These are phyloP conservation scores for Nannochloris sp. DNA, from an alignment of 139 green algal genomes.

Conservation along the genomic window DNA sequence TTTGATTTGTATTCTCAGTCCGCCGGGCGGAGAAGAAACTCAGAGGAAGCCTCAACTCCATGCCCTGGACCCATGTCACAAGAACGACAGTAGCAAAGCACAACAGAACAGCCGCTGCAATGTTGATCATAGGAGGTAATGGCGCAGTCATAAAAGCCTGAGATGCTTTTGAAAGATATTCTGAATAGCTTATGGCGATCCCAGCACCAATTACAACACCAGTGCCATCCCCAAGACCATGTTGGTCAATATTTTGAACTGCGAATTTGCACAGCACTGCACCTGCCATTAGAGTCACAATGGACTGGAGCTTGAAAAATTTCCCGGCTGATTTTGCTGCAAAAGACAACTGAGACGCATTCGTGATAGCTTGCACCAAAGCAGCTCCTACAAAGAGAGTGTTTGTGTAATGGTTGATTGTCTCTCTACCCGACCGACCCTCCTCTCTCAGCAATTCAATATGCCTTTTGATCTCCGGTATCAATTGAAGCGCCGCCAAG, in stretches of 20 bases:
- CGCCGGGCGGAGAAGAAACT: slow-evolving; percentile 10
- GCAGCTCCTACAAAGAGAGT: slow-evolving; percentile 11
- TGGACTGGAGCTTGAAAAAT: not conserved
- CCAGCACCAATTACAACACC: slow-evolving; percentile 14
- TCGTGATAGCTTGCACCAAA: not conserved
- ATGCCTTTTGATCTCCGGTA: slow-evolving; percentile 2
- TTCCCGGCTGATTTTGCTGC: not conserved
- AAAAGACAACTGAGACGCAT: not conserved
- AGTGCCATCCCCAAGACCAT: slow-evolving; percentile 12
- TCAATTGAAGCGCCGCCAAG: slow-evolving; percentile 2
- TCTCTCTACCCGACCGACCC: slow-evolving; percentile 6
- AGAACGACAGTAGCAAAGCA: not conserved
- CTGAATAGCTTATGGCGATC: slow-evolving; percentile 7
- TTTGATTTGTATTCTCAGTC: not conserved
- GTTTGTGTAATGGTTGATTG: slow-evolving; percentile 9
- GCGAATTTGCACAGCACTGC: slow-evolving; percentile 14
- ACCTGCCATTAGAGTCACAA: slow-evolving; percentile 7
- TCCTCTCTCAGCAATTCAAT: slow-evolving; percentile 10
- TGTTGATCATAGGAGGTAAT: not conserved
- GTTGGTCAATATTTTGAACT: not conserved
- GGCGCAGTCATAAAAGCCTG: not conserved
- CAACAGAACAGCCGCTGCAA: not conserved
- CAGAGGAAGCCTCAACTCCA: slow-evolving; percentile 21
- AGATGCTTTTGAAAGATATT: not conserved
- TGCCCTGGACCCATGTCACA: slow-evolving; percentile 7